Conservation (phyloP, 371 early-diverging fungal genomes). For the Rhizopus arrhizus region DNA sequence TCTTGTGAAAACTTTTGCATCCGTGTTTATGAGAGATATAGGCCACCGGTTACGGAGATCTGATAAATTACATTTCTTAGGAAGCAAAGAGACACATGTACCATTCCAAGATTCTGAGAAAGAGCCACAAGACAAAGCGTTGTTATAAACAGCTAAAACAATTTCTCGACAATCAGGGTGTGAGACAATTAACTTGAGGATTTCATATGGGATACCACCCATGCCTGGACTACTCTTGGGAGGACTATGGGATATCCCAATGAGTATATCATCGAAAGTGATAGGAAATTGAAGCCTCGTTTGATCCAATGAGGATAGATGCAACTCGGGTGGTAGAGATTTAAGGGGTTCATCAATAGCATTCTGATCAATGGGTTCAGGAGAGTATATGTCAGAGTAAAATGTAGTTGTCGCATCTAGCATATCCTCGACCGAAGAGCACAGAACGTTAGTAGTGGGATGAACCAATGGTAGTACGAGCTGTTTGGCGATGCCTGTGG, state of each 20-base stretch:
- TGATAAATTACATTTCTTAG: slow-evolving; percentile 9
- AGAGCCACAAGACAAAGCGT: slow-evolving; percentile 1
- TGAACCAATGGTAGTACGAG: no score
- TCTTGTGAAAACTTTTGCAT: slow-evolving; percentile 19
- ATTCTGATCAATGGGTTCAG: no score
- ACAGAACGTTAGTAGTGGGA: no score
- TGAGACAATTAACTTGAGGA: slow-evolving; percentile 10
- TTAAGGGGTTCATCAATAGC: background rate
- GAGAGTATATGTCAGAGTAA: no score
- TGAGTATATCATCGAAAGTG: background rate
- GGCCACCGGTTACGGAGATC: slow-evolving; percentile 14
- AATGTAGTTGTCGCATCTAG: no score
- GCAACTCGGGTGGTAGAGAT: background rate
- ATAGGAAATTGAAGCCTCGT: background rate
- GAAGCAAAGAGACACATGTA: background rate
- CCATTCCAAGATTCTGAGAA: slow-evolving; percentile 6
- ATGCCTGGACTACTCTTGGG: slow-evolving; percentile 17
- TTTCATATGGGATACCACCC: slow-evolving; percentile 25
- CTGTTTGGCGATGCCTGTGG: no score
- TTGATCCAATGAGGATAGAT: background rate
- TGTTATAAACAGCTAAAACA: background rate
- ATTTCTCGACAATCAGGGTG: slow-evolving; percentile 6
- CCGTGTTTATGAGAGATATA: slow-evolving; percentile 10
- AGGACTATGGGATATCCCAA: slow-evolving; percentile 8
- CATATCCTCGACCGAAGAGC: no score